Base-by-base conservation (phyloP, 768 basidiomycete species). In the Fomitopsis serialis region DNA sequence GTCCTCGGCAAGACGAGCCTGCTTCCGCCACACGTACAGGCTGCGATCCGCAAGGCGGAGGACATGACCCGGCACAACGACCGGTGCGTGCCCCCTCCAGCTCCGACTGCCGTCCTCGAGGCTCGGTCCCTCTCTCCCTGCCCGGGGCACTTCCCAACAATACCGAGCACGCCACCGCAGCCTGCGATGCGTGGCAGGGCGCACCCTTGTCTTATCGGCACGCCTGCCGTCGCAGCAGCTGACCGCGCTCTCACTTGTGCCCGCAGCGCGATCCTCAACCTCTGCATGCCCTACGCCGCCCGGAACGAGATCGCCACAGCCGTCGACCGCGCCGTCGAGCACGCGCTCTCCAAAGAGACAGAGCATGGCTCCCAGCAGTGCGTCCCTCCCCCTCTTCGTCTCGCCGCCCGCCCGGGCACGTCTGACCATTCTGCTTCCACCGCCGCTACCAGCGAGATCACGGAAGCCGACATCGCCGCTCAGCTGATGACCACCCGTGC, bases 241-340 rank as follows among this genome's bases (percentile, higher is more conserved):
- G 46, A 47, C 29, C 25, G 24, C 29, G 12, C 5, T 54, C 21
- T 47, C 17, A 37, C 32, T 32, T 32, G 29, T 43, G 15, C 23
- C 11, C 10, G 17, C 52, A 98, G 95, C 29, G 84, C 89, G 1
- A 86, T 95, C 24, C 75, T 98, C 34, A 98, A 98, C 64, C 73
- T 98, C 4, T 92, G 90, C 70, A 92, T 94, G 77, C 87, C 96
- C 0, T 99, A 98, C 63, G 78, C 92, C 4, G 88, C 94, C 1
- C 80, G 87, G 25, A 91, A 99, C 63, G 97, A 99, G 68, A 94
- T 98, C 12, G 79, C 89, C 2, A 80, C 82, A 0, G 90, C 96
- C 0, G 79, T 98, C 2, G 73, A 83, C 55, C 68, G 72, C 1
- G 73, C 72, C 35, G 73, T 83, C 37, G 68, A 70, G 8, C 66